Conservation (phyloP, 148 eudicot genomes). For the Chenopodium formosanum region DNA sequence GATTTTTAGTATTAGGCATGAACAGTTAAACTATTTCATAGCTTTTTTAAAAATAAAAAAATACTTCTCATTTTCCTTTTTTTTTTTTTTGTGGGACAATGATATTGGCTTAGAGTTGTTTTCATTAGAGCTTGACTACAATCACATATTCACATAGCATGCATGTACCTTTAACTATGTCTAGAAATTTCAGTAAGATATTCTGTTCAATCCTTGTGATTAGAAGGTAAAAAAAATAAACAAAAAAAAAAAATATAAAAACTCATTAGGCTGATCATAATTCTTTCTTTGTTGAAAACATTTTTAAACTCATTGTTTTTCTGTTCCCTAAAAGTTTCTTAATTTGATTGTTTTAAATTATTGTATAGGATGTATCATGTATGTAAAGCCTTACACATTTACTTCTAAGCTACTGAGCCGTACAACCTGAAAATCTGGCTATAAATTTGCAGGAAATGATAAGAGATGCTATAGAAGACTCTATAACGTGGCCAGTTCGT, state of each 20-base stretch:
- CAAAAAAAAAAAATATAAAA: no score
- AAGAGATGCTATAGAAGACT: slow-evolving; percentile 88
- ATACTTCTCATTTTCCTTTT: neutral
- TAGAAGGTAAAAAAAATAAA: neutral
- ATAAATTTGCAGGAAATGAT: slow-evolving; percentile 56
- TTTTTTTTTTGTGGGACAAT: neutral
- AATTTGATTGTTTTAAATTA: neutral
- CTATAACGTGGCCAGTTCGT: slow-evolving; percentile 89
- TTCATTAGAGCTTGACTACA: neutral
- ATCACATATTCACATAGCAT: neutral
- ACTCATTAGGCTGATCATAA: neutral
- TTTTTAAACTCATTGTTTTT: neutral
- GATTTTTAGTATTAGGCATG: no score
- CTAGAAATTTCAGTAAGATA: neutral
- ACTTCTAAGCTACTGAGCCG: neutral
- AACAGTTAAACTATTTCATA: no score
- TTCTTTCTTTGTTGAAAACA: neutral
- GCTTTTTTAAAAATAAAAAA: neutral
- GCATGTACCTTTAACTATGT: neutral
- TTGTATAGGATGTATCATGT: neutral
- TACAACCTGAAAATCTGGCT: neutral
- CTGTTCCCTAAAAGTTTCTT: neutral
- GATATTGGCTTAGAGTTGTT: neutral
- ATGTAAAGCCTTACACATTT: neutral
- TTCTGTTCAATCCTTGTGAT: neutral